These are phyloP conservation scores for Mycena belliarum DNA, from an alignment of 768 basidiomycete species.

Conservation along the genomic window DNA sequence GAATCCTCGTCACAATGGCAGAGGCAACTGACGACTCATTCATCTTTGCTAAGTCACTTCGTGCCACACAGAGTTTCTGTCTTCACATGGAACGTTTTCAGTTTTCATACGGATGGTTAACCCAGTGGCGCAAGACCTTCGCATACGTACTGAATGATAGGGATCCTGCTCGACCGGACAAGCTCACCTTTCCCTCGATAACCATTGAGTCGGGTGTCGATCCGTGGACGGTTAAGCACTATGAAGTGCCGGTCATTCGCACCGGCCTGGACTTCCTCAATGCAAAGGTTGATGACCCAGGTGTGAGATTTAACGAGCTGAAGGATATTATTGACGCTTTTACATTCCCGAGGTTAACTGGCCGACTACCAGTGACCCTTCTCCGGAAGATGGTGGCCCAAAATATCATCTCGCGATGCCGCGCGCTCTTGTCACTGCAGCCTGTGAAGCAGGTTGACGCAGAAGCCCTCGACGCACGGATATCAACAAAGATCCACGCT, in stretches of 20 bases:
- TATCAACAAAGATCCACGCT: background rate
- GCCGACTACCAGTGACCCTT: background rate
- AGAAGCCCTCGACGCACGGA: background rate
- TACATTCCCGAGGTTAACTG: background rate
- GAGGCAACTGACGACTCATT: constrained; percentile 28
- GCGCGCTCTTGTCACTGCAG: constrained; percentile 7
- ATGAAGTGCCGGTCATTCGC: background rate
- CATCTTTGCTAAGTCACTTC: constrained; percentile 3
- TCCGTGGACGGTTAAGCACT: background rate
- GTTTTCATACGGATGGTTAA: constrained; percentile 4
- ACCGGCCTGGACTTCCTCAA: constrained; percentile 3
- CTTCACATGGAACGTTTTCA: background rate
- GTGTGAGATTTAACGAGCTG: background rate
- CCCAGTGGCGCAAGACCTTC: background rate
- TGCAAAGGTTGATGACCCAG: constrained; percentile 4
- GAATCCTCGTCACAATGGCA: constrained; percentile 22
- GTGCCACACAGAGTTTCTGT: background rate
- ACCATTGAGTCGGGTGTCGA: background rate
- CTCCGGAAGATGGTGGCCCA: constrained; percentile 3
- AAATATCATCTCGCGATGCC: background rate
- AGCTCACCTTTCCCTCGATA: background rate
- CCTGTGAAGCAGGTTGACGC: constrained; percentile 9
- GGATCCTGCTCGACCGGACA: no score
- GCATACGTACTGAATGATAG: background rate
- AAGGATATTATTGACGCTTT: constrained; percentile 6